Conservation (phyloP, 2,329 filamentous ascomycete species). For the Dothistroma septosporum region DNA sequence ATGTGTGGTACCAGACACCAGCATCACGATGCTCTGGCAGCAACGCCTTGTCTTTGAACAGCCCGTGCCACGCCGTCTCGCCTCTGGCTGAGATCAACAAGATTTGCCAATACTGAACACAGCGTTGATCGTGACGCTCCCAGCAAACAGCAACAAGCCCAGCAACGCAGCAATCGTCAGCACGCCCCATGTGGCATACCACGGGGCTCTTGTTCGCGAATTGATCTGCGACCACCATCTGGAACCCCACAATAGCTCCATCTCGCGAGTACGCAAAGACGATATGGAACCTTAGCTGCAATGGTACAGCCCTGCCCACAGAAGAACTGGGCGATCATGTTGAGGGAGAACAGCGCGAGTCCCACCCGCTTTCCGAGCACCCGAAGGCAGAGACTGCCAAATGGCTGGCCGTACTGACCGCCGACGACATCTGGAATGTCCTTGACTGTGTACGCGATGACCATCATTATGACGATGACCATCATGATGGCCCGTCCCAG, state of each 20-base stretch:
- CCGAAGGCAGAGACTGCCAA: slow-evolving; percentile 32
- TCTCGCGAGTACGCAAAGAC: slow-evolving; percentile 34
- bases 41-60: not conserved
- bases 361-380: slow-evolving; percentile 31
- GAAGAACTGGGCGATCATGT: slow-evolving; percentile 33
- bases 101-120: slow-evolving; percentile 31
- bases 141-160: slow-evolving; percentile 30
- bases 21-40: not conserved
- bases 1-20: not conserved
- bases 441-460: slow-evolving; percentile 33
- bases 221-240: slow-evolving; percentile 31
- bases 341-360: slow-evolving; percentile 33
- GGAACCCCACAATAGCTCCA: slow-evolving; percentile 28
- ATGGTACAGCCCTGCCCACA: slow-evolving; percentile 33
- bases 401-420: slow-evolving; percentile 32
- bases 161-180: slow-evolving; percentile 27
- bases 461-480: slow-evolving; percentile 32
- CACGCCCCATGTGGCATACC: slow-evolving; percentile 32
- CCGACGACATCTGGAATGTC: slow-evolving; percentile 31
- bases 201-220: slow-evolving; percentile 29
- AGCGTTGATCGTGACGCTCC: slow-evolving; percentile 31
- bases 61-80: not conserved
- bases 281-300: slow-evolving; percentile 28
- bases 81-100: not conserved
- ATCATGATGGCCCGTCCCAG: slow-evolving; percentile 30